Evolutionary conservation across 495 filamentous ascomycete species (phyloP), one percentile per base, ranked within the genome.

Genomic region (Penicillium roqueforti): DNA sequence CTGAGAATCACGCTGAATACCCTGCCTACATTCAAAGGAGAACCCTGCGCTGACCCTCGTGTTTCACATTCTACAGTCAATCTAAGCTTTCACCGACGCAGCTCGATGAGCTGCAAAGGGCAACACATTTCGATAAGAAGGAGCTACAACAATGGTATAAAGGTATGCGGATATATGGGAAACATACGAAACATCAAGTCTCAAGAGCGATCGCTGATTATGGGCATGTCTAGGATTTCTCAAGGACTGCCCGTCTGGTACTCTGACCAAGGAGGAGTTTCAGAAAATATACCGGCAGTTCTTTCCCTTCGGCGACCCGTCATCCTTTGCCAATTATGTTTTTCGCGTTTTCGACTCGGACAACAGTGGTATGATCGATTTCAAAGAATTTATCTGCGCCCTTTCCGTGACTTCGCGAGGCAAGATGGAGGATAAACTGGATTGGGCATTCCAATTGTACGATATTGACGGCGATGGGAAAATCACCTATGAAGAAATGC

Each of bases 81-180:
- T 92, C 88, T 32, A 98, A 97, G 77, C 87, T 99, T 63, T 95
- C 91, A 37, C 89, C 91, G 62, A 84, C 95, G 66, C 91, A 97
- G 77, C 85, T 99, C 59, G 84, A 83, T 46, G 93, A 99, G 74
- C 84, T 99, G 61, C 92, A 97, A 68, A 89, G 86, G 76, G 88
- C 89, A 47, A 99, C 93, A 20, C 90, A 97, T 72, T 99, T 99
- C 65, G 93, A 99, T 77, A 97, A 97, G 85, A 99, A 97, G 76
- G 93, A 99, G 72, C 74, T 99, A 60, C 93, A 99, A 71, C 95
- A 97, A 88, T 98, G 93, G 93, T 98, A 98, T 71, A 97, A 97
- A 78, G 93, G 93, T 96, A 65, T 40, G 76, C 65, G 6, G 29
- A 9, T n/a, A 29, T 25, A 20, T 26, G 14, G 3, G 29, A 37